These are phyloP conservation scores for Lithospermum erythrorhizon DNA, from an alignment of 257 asterid species.

Conservation along the genomic window DNA sequence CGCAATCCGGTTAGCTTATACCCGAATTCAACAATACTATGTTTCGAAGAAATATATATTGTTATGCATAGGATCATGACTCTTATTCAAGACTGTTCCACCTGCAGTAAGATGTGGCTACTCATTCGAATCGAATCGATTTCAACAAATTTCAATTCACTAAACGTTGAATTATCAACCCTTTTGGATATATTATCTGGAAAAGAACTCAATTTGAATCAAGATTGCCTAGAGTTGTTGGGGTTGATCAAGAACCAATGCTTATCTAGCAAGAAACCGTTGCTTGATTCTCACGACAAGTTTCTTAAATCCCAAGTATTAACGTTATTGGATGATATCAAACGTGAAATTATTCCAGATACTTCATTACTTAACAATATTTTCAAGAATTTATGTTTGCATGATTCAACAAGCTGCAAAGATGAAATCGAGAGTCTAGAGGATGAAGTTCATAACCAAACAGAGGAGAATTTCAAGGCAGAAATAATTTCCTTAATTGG, in stretches of 20 bases:
- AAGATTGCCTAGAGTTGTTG: constrained; percentile 56
- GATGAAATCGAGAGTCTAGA: constrained; percentile 66
- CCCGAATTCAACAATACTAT: constrained; percentile 61
- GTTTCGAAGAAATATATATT: constrained; percentile 72
- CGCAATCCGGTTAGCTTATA: constrained; percentile 25
- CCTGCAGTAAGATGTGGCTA: constrained; percentile 70
- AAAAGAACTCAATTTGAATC: constrained; percentile 42
- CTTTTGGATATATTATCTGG: constrained; percentile 68
- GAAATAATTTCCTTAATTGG: constrained; percentile 60
- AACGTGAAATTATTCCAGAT: constrained; percentile 62
- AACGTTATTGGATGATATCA: constrained; percentile 53
- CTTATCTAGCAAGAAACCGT: constrained; percentile 22
- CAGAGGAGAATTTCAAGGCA: constrained; percentile 50
- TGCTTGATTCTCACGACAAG: constrained; percentile 30
- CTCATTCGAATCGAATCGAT: constrained; percentile 45
- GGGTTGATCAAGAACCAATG: constrained; percentile 61
- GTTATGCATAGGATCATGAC: constrained; percentile 55
- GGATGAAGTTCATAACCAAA: constrained; percentile 52
- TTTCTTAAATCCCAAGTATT: constrained; percentile 41
- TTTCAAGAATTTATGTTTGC: constrained; percentile 37
- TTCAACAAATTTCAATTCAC: constrained; percentile 39
- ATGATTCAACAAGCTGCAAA: constrained; percentile 51
- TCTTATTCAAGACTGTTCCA: constrained; percentile 44
- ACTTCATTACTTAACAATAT: constrained; percentile 30
- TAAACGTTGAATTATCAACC: constrained; percentile 56